phyloP scores from a whole-genome alignment of 2,329 filamentous ascomycete genomes.

The Scopulariopsis brevicaulis region DNA sequence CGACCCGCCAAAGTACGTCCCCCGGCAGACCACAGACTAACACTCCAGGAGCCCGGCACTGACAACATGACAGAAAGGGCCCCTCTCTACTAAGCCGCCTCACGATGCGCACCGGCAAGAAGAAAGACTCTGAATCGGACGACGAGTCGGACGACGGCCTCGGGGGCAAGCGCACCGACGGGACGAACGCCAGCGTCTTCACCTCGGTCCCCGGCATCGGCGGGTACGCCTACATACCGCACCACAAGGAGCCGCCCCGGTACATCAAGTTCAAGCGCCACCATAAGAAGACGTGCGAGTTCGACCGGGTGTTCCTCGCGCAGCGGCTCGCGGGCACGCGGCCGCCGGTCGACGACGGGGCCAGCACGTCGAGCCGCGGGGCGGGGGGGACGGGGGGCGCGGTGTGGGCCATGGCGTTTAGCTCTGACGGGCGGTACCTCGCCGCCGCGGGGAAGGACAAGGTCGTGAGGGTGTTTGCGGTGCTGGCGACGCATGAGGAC shows the following conservation, averaged over 20 bases:
- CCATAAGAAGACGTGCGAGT: slow-evolving; percentile 71
- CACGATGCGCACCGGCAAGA: slow-evolving; percentile 61
- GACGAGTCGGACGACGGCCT: slow-evolving; percentile 45
- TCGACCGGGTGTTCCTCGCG: slow-evolving; percentile 80
- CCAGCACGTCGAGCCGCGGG: slow-evolving; percentile 18
- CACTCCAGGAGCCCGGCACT: neutral
- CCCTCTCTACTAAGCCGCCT: slow-evolving; percentile 81
- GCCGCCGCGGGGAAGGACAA: slow-evolving; percentile 88
- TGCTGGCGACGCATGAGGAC: slow-evolving; percentile 74
- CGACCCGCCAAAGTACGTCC: neutral
- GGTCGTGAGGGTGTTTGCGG: slow-evolving; percentile 77
- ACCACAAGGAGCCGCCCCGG: slow-evolving; percentile 76
- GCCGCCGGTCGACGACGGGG: slow-evolving; percentile 18
- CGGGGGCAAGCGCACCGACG: slow-evolving; percentile 62
- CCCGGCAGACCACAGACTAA: slow-evolving; percentile 25
- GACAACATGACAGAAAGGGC: slow-evolving; percentile 51
- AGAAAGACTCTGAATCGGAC: slow-evolving; percentile 46
- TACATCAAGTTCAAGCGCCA: slow-evolving; percentile 80
- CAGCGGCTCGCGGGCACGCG: slow-evolving; percentile 69
- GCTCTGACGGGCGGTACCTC: slow-evolving; percentile 79
- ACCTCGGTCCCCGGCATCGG: slow-evolving; percentile 59
- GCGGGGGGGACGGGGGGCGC: slow-evolving; percentile 42
- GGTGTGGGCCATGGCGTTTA: slow-evolving; percentile 89
- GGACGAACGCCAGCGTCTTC: slow-evolving; percentile 74
- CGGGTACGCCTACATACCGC: slow-evolving; percentile 62